Evolutionary conservation across 2,329 filamentous ascomycete species (phyloP), one percentile per base, ranked within the genome.

Genomic region (Neofusicoccum sp.): DNA sequence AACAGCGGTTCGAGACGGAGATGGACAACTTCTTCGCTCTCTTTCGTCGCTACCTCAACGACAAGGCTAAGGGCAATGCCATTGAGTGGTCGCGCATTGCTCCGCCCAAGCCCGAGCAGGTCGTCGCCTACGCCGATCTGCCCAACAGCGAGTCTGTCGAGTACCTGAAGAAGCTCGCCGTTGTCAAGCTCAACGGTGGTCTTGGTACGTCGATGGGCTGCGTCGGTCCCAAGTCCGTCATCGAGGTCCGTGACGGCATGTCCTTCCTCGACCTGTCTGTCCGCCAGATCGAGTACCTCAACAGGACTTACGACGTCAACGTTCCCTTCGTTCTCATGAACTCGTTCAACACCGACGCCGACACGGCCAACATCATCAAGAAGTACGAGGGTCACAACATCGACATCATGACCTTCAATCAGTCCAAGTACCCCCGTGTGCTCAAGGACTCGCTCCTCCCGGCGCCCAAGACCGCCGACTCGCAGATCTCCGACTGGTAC

Each of bases 1-100:
- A 61, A 43, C n/a, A 47, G 90, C 87, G 96, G 67, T 98, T 98
- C 78, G 93, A 98, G 82, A 96, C 93, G 4, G 93, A 99, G 81
- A 98, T 97, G 93, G 95, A 99, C 86, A 99, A 99, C 87, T 99
- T 99, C 85, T 99, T 99, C 76, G 89, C 92, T 63, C 89, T 99
- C 64, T 99, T 99, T 89, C 90, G 95, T 75, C 88, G 95, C 80
- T 99, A 97, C 80, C 83, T 99, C 65, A 97, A 97, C 76, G 95
- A 98, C 82, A 96, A 97, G 84, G 93, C 95, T 74, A 98, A 98
- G 87, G 93, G 93, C 77, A 97, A 95, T 76, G 87, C 87, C 74
- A 93, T 91, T 68, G 91, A 96, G 77, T 99, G 95, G 95, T 92
- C 96, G 66, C 91, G 92, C 73, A 99, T 99, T 76, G 89, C 90